These are phyloP conservation scores for Candida glucosophila DNA, from an alignment of 1,139 yeast genomes.

Conservation along the genomic window DNA sequence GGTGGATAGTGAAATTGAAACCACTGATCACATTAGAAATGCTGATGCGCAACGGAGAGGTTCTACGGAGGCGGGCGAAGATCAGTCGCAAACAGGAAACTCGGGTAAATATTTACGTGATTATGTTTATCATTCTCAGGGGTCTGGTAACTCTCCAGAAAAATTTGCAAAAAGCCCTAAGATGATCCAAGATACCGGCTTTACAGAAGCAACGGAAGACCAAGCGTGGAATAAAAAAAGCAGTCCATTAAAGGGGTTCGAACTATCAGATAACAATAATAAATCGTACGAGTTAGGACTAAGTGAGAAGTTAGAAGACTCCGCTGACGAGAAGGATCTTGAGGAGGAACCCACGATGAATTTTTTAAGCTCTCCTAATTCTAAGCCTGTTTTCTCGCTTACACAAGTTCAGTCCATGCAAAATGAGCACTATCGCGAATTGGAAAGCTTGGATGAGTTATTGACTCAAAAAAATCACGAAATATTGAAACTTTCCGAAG, in stretches of 20 bases:
- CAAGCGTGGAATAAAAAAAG: conserved; percentile 11
- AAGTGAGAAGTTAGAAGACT: conserved; percentile 4
- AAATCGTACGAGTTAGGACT: conserved; percentile 5
- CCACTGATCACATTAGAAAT: conserved; percentile 1
- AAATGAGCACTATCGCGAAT: conserved; percentile 13
- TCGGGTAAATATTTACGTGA: too few relatives aligned
- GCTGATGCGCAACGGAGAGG: conserved; percentile 4
- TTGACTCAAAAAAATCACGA: conserved; percentile 11
- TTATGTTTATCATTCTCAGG: conserved; percentile 8
- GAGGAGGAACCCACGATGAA: conserved; percentile 22
- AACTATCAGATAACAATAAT: too few relatives aligned
- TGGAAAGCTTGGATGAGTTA: conserved; percentile 9
- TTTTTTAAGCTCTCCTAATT: conserved; percentile 26
- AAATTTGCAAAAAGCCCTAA: conserved; percentile 30
- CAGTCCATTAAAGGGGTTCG: conserved; percentile 17
- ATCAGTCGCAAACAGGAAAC: not conserved
- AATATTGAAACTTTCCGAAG: conserved; percentile 13
- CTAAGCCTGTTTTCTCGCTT: conserved; percentile 28
- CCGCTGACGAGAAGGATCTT: conserved; percentile 5
- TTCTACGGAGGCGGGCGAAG: conserved; percentile 15
- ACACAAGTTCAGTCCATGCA: conserved; percentile 24
- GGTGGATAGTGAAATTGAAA: conserved; percentile 14
- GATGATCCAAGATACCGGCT: conserved; percentile 26
- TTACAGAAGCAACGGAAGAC: conserved; percentile 6
- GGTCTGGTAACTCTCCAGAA: conserved; percentile 32